Base-by-base conservation (phyloP, 225 moss, liverwort and hornwort species). In the Polytrichum commune region DNA sequence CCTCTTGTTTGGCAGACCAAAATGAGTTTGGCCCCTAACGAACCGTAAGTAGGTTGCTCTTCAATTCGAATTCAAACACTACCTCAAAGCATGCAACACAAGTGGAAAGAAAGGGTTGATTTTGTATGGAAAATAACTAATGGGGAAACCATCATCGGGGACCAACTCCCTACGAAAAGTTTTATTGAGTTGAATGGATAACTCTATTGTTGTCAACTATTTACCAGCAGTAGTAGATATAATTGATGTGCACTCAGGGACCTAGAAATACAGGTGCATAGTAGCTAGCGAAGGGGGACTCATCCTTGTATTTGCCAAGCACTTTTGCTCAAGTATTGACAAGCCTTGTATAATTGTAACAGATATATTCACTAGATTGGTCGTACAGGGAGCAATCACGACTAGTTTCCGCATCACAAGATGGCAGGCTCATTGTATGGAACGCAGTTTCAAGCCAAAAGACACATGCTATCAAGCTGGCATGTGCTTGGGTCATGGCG, bases 361-460 rank as follows among this genome's bases (percentile, higher is more conserved):
- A 95, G 95, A 91, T 98, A 71, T 98, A 93, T 77, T 95, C 98
- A 5, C 86, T 98, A 38, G 95, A 98, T 70, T 98, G 98, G 98
- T 91, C 91, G 20, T 89, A 82, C 80, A 80, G 85, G 86, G 95
- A 95, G 63, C 92, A 83, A 4, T 92, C 95, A 30, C 88, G 95
- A 62, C 87, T 98, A 64, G 98, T 95, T 27, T 95, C 95, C 72
- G 93, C 93, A 19, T 93, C 98, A 24, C 91, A 93, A 74, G 95
- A 98, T 85, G 98, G 95, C 29, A 82, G 89, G 64, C 87, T 98
- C 69, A 98, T 95, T 32, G 98, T 95, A n/a, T 98, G 95, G 98
- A 98, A 98, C 80, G 98, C 91, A 8, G 77, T 98, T 56, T 95
- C 98, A 68, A 87, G 98, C 65, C 98, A 98, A 79, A 98, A 95